Conservation (phyloP, 805 yeast species). For the Kregervanrija fluxuum region DNA sequence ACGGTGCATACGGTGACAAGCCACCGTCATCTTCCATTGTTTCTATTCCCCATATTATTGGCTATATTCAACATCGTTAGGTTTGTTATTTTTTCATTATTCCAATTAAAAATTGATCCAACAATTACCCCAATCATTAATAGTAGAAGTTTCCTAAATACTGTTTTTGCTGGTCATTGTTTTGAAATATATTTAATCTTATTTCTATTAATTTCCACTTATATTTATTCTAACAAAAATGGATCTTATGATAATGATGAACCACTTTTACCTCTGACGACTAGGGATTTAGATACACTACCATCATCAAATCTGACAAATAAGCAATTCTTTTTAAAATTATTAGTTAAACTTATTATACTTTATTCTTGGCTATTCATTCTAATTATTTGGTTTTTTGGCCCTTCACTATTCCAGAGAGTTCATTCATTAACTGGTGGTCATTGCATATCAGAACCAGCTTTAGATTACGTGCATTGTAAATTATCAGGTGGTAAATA, state of each 20-base stretch:
- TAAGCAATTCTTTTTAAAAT: slow-evolving; percentile 8
- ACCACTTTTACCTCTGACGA: slow-evolving; percentile 12
- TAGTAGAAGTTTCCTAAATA: slow-evolving; percentile 21
- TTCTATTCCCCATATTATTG: no score
- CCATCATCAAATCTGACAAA: background rate
- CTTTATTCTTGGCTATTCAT: slow-evolving; percentile 17
- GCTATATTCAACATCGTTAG: no score
- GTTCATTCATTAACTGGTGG: slow-evolving; percentile 33
- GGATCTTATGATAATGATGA: background rate
- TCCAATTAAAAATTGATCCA: slow-evolving; percentile 5
- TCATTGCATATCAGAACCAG: slow-evolving; percentile 23
- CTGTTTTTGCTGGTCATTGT: slow-evolving; percentile 23
- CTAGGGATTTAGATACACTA: slow-evolving; percentile 4
- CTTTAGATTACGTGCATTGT: slow-evolving; percentile 17
- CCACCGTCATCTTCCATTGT: no score
- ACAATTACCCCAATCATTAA: slow-evolving; percentile 12
- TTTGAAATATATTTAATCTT: slow-evolving; percentile 19
- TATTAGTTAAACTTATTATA: slow-evolving; percentile 13
- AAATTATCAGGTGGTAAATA: slow-evolving; percentile 23
- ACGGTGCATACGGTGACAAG: no score
- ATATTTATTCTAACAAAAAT: slow-evolving; percentile 4
- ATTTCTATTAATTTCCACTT: slow-evolving; percentile 10
- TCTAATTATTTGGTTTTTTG: slow-evolving; percentile 28
- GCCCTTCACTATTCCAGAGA: slow-evolving; percentile 26
- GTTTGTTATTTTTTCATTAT: no score